Evolutionary conservation across 1,139 yeast genomes (phyloP), one percentile per base, ranked within the genome.

Genomic region (Suhomyces atakaporum): DNA sequence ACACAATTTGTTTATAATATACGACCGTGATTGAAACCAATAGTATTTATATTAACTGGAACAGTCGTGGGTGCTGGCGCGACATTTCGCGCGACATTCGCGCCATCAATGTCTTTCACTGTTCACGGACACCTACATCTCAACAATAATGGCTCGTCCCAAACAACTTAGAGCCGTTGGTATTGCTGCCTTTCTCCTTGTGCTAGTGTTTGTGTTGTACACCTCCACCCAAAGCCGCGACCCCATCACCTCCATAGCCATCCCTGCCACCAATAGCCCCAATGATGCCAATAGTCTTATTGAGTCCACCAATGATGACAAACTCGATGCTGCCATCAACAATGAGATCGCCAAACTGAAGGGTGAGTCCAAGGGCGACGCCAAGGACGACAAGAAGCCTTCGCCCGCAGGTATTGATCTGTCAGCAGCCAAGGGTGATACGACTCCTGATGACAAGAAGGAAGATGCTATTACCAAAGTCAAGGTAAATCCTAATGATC

Each of bases 271-370:
- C 15, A 27, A 19, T 18, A 14, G 13, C 20, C 32, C 5, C 7
- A 16, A 27, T 14, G 38, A 42, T 8, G 32, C 40, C 15, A 49
- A 47, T 35, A 49, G 50, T 14, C 41, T 67, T 28, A 55, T 68
- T 23, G 63, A 64, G 38, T 56, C 69, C 9, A 49, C 51, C 20
- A 64, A 64, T 43, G 63, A 68, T 46, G 74, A 55, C 39, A 57
- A 63, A 40, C 38, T 53, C 9, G 74, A 70, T 40, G 71, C 56
- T 25, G 73, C 70, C 15, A 69, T 70, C 31, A 69, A 69, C 46
- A 42, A 63, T 36, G 66, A 68, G 36, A 67, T 68, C 31, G 58
- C 60, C 22, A 62, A 65, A 40, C 26, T 24, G 26, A n/a, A 24
- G 7, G 26, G 15, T 5, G 15, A 33, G 9, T 15, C 32, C 29